Evolutionary conservation across 2,329 filamentous ascomycete genomes (phyloP), one percentile per base, ranked within the genome.

Genomic region (Plectosphaerella plurivora): DNA sequence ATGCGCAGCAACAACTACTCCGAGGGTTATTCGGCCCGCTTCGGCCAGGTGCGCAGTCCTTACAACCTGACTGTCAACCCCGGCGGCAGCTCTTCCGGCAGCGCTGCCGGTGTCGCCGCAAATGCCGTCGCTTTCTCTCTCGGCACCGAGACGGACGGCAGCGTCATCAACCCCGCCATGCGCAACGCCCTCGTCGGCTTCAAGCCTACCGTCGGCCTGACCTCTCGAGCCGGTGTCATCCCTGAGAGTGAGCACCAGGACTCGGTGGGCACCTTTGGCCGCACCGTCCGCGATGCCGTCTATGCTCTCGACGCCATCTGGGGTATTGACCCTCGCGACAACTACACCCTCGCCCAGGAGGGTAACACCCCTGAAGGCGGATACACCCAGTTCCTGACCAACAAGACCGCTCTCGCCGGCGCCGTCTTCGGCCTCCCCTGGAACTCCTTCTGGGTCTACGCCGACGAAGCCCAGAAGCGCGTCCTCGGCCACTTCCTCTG

Each of bases 161-260:
- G 79, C 68, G 77, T 91, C 15, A 89, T 90, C 61, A 85, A 82
- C 63, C 88, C 88, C 1, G 86, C 88, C 1, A 80, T 86, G 64
- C 73, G 85, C 5, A 89, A 88, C 61, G 78, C 75, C 2, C 63
- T 91, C 2, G 86, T 91, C 2, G 88, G 88, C 3, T 79, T 91
- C 65, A 91, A 91, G 68, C 87, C 88, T 2, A 91, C 87, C 1
- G 84, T 91, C 6, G 88, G 88, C 0, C 66, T 89, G 49, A 89
- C 86, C 0, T 89, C 86, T 9, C 73, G 86, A 15, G 74, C 70
- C 18, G 9, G 68, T 16, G 77, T 86, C 25, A 77, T 91, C 35
- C 88, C 88, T 0, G 85, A 87, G 61, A 81, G 77, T 11, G 71
- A 79, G 52, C 81, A 88, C 60, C 84, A 88, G 60, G 88, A 91